A percentile compares a stretch with the other conserved stretches of the same genome.
phyloP scores from a whole-genome alignment of 139 green algal genomes.

The Picochlorum sp. region DNA sequence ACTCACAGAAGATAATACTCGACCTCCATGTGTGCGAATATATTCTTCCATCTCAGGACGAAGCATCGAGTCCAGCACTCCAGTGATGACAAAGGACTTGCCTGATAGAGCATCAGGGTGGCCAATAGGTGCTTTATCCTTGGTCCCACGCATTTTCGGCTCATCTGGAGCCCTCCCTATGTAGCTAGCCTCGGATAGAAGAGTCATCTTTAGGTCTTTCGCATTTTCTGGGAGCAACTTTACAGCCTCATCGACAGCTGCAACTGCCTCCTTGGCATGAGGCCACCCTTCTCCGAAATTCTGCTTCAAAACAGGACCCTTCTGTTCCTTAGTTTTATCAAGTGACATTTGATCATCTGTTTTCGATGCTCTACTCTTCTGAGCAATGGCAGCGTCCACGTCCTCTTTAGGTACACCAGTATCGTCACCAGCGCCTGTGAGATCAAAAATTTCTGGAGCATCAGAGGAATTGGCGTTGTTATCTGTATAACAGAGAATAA shows the following conservation, averaged over 20 bases:
- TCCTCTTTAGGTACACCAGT: too few species aligned
- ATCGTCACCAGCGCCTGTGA: too few species aligned
- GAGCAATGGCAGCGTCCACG: too few species aligned
- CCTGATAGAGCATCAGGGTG: constrained; percentile 77
- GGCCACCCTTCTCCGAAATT: too few species aligned
- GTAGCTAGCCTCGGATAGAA: constrained; percentile 19
- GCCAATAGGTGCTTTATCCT: constrained; percentile 52
- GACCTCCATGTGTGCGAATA: constrained; percentile 74
- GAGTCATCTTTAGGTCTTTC: constrained; percentile 9
- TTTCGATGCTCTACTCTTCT: too few species aligned
- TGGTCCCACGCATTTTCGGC: constrained; percentile 14
- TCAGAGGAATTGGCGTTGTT: too few species aligned
- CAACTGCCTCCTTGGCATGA: constrained; percentile 14
- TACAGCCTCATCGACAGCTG: constrained; percentile 21
- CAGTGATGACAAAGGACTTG: constrained; percentile 87
- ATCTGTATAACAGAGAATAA: too few species aligned
- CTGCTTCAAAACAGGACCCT: too few species aligned
- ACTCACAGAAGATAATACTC: constrained; percentile 64
- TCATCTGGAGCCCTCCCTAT: constrained; percentile 19
- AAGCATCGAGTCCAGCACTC: constrained; percentile 67
- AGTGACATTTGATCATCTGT: too few species aligned
- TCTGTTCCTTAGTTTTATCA: too few species aligned
- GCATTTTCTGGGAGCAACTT: constrained; percentile 25
- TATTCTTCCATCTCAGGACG: constrained; percentile 69
- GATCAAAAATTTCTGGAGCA: too few species aligned